These are phyloP conservation scores for Phytophthora nicotianae DNA, from an alignment of 352 stramenopile species.

Conservation along the genomic window DNA sequence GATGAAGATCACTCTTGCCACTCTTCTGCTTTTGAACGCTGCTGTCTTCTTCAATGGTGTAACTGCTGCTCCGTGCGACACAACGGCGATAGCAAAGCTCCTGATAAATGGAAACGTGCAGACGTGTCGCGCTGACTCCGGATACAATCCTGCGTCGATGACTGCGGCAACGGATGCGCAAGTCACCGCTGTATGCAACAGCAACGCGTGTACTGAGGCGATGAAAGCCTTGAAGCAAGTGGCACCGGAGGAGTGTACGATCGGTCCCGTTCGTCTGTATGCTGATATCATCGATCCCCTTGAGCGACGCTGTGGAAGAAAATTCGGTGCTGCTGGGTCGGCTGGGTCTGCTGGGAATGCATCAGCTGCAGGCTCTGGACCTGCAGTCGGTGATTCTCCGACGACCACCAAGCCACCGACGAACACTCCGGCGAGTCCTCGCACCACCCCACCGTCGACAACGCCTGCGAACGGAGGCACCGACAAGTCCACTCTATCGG, in stretches of 20 bases:
- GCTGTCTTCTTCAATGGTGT: not conserved
- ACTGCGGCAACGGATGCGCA: slow-evolving; percentile 28
- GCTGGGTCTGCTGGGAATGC: slow-evolving; percentile 12
- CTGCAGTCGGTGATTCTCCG: slow-evolving; percentile 15
- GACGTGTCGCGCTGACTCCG: slow-evolving; percentile 34
- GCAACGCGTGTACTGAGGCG: slow-evolving; percentile 32
- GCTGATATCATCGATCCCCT: slow-evolving; percentile 36
- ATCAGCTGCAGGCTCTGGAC: slow-evolving; percentile 14
- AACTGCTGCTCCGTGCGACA: slow-evolving; percentile 31
- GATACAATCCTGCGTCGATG: slow-evolving; percentile 43
- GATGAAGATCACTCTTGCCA: slow-evolving; percentile 26
- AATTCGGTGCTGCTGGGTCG: slow-evolving; percentile 7
- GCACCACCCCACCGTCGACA: slow-evolving; percentile 5
- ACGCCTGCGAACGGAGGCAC: slow-evolving; percentile 16
- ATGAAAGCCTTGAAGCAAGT: slow-evolving; percentile 31
- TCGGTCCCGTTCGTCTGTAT: slow-evolving; percentile 31
- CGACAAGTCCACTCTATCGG: slow-evolving; percentile 18
- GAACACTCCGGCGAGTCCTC: not conserved
- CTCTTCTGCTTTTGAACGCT: slow-evolving; percentile 12
- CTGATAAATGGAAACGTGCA: slow-evolving; percentile 29
- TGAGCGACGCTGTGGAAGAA: slow-evolving; percentile 18
- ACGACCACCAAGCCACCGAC: slow-evolving; percentile 17
- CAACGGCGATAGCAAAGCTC: slow-evolving; percentile 30
- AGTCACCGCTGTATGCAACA: slow-evolving; percentile 38
- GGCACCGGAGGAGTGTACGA: slow-evolving; percentile 38